These are phyloP conservation scores for Rhizomucor miehei DNA, from an alignment of 371 early-diverging fungal species.

Conservation along the genomic window DNA sequence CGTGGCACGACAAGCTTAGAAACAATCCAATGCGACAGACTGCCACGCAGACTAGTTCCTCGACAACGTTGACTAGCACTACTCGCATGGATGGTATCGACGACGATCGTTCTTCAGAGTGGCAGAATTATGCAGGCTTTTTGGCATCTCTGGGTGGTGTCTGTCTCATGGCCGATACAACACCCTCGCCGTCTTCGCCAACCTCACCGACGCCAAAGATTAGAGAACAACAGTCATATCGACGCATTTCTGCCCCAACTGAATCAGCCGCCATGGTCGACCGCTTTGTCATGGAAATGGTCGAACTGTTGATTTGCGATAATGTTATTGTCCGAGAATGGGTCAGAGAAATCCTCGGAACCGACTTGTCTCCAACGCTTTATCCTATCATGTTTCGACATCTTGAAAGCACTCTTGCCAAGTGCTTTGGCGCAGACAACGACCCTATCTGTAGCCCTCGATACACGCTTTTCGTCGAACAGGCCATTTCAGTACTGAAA, in stretches of 20 bases:
- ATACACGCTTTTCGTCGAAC: slow-evolving; percentile 87
- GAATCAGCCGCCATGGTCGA: slow-evolving; percentile 70
- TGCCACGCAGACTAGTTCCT: slow-evolving; percentile 1
- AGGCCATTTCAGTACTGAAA: slow-evolving; percentile 83
- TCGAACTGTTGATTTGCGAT: slow-evolving; percentile 82
- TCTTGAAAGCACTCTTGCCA: slow-evolving; percentile 68
- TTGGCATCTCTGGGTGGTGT: slow-evolving; percentile 68
- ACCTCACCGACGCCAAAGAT: slow-evolving; percentile 7
- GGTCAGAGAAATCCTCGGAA: slow-evolving; percentile 85
- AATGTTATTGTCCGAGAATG: slow-evolving; percentile 87
- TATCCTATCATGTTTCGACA: slow-evolving; percentile 85
- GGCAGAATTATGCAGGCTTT: slow-evolving; percentile 74
- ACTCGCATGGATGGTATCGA: slow-evolving; percentile 24
- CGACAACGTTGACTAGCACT: slow-evolving; percentile 5
- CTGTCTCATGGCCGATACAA: slow-evolving; percentile 51
- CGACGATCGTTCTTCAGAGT: slow-evolving; percentile 49
- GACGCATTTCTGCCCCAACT: slow-evolving; percentile 35
- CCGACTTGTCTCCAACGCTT: slow-evolving; percentile 80
- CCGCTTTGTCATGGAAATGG: slow-evolving; percentile 82
- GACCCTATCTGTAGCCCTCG: slow-evolving; percentile 76
- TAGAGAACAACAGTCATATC: slow-evolving; percentile 15
- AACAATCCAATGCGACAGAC: slow-evolving; percentile 28
- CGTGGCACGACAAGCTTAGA: slow-evolving; percentile 45
- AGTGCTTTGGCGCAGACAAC: slow-evolving; percentile 76
- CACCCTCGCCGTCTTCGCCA: slow-evolving; percentile 33